Evolutionary conservation across 2,329 filamentous ascomycete species (phyloP).

Genomic region (Trichoderma aggressivum): DNA sequence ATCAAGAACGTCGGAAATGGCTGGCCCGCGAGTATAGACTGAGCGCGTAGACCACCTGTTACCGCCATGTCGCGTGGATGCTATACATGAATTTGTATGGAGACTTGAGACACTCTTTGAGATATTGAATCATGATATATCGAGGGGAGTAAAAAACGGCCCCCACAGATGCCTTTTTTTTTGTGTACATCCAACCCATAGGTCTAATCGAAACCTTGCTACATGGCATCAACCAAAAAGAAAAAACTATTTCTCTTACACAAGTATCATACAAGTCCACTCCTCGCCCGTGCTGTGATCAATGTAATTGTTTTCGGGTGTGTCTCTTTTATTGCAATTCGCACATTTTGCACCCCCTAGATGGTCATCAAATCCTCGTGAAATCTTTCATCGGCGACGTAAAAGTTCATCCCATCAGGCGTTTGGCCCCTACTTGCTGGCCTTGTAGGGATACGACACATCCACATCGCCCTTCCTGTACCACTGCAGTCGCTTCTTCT

Average conservation of each 20-base stretch:
- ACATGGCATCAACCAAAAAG: not conserved
- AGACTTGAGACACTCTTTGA: not conserved
- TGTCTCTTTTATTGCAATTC: not conserved
- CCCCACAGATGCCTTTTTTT: not conserved
- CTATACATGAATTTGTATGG: not conserved
- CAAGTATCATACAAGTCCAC: slow-evolving; percentile 20
- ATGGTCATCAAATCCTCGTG: not conserved
- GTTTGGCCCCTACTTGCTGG: slow-evolving; percentile 21
- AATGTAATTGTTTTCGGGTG: not conserved
- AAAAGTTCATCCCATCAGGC: not conserved
- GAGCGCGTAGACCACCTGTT: slow-evolving; percentile 20
- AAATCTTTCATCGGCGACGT: not conserved
- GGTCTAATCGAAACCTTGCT: not conserved
- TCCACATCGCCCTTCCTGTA: slow-evolving; percentile 74
- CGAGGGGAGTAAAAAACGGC: slow-evolving; percentile 11
- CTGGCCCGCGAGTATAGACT: slow-evolving; percentile 30
- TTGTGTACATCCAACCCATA: slow-evolving; percentile 3
- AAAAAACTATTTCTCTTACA: not conserved
- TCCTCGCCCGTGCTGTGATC: not conserved
- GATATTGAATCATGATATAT: slow-evolving; percentile 1
- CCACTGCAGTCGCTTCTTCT: slow-evolving; percentile 88
- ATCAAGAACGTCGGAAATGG: slow-evolving; percentile 29
- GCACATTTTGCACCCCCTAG: not conserved
- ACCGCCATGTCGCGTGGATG: not conserved
- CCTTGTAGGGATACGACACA: slow-evolving; percentile 60